Evolutionary conservation across 2,329 filamentous ascomycete genomes (phyloP), one percentile per base, ranked within the genome.

Genomic region (Aspergillus sp.): DNA sequence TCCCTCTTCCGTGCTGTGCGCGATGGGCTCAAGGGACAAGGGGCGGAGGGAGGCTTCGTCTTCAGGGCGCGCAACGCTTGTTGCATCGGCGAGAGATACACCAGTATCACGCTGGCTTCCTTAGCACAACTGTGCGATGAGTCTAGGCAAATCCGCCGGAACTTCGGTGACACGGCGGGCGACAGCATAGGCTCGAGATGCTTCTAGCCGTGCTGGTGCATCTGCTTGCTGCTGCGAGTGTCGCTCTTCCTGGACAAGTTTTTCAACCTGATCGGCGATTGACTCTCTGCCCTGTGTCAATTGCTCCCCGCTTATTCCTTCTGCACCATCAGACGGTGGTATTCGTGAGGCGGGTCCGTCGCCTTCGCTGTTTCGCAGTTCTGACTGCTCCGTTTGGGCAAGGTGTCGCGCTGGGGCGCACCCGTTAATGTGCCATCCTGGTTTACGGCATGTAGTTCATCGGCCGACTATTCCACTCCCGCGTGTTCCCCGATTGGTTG

Each of bases 21-120:
- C 25, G n/a, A 43, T 42, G 25, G 25, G 11, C 20, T 34, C 23
- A 49, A 14, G 1, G 17, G 13, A 38, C 29, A 17, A 32, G 13
- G 40, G 47, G 17, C 23, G n/a, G 40, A 34, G 19, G 16, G 17
- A 13, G 17, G 40, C 47, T 20, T 32, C 36, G 2, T 17, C 38
- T 49, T 49, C 47, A 29, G 47, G 47, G 25, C 25, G 25, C 29
- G n/a, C 47, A 20, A 21, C n/a, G n/a, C 5, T 43, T 31, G 47
- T 29, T 10, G 21, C 11, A 43, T 49, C 25, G 47, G 40, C 38
- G 29, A 25, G 40, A 32, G 47, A 36, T 44, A 49, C 38, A 49
- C 19, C 14, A 14, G 21, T 9, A 49, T 49, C 47, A 29, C 40
- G 47, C 47, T 49, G 38, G 47, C 38, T 49, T 32, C 47, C 47